These are phyloP conservation scores for Vigna radiata DNA, from an alignment of 306 rosid genomes.

Conservation along the genomic window DNA sequence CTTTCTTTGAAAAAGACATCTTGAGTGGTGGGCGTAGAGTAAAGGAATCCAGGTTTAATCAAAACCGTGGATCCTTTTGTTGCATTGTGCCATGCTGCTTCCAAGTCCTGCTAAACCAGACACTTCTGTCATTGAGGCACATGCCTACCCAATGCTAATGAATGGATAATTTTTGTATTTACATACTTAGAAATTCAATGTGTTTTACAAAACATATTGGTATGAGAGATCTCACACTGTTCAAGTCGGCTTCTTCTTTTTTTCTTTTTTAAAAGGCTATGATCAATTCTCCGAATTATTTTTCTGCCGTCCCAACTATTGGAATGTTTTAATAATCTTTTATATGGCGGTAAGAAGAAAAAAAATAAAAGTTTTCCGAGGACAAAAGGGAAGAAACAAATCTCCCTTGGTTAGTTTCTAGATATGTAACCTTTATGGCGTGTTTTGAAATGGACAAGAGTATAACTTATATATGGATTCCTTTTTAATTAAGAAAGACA, in stretches of 20 bases:
- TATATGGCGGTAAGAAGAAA: slow-evolving; percentile 15
- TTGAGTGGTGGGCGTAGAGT: slow-evolving; percentile 34
- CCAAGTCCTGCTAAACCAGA: slow-evolving; percentile 29
- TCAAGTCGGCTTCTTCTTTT: neutral
- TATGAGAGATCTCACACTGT: too few species aligned
- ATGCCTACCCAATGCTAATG: neutral
- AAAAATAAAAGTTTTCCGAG: neutral
- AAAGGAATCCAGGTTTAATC: slow-evolving; percentile 21
- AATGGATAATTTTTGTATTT: too few species aligned
- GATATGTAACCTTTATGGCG: neutral
- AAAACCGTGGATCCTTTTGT: slow-evolving; percentile 45
- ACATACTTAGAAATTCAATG: too few species aligned
- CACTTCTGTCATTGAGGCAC: neutral
- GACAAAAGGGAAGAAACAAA: neutral
- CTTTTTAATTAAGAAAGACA: too few species aligned
- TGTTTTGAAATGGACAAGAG: slow-evolving; percentile 37
- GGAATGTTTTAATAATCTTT: slow-evolving; percentile 1
- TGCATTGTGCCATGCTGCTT: slow-evolving; percentile 29
- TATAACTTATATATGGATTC: slow-evolving; percentile 4
- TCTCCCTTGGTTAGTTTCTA: slow-evolving; percentile 31
- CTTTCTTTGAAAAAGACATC: slow-evolving; percentile 43
- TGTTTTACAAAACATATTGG: too few species aligned
- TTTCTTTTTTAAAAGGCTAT: slow-evolving; percentile 8
- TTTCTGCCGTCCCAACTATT: slow-evolving; percentile 41
- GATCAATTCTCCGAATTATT: neutral